A percentile compares a stretch with the other conserved stretches of the same genome.
These are phyloP conservation scores for Pythium coloratum DNA, from an alignment of 352 stramenopile genomes.

Conservation along the genomic window DNA sequence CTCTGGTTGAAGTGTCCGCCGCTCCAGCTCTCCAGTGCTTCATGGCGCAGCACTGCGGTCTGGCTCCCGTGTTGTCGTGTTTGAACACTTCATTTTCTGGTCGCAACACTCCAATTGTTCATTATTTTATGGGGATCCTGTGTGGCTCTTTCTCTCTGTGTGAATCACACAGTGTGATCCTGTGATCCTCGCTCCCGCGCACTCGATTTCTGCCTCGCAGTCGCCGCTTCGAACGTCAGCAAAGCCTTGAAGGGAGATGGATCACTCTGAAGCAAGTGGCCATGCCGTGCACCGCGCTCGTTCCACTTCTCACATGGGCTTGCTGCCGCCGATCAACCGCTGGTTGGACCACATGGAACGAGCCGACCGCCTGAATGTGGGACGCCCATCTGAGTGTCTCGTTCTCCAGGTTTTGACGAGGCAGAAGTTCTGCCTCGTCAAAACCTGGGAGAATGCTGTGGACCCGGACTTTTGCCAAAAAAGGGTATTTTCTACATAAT, in stretches of 20 bases:
- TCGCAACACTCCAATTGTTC: neutral
- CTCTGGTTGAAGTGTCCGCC: neutral
- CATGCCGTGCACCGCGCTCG: neutral
- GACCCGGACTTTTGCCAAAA: too few species aligned
- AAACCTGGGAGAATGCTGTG: neutral
- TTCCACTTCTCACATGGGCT: neutral
- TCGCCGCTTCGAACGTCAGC: neutral
- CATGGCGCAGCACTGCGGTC: neutral
- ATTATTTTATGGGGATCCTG: neutral
- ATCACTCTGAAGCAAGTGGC: neutral
- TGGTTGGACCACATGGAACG: conserved; percentile 4
- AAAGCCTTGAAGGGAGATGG: conserved; percentile 2
- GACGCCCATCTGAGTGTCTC: neutral
- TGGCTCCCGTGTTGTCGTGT: neutral
- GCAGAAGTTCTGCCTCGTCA: neutral
- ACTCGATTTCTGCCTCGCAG: conserved; percentile 3
- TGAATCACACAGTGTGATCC: too few species aligned
- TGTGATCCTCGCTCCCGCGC: neutral
- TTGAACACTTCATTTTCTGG: neutral
- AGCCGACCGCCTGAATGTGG: conserved; percentile 1
- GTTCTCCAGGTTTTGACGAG: too few species aligned
- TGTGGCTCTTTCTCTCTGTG: too few species aligned
- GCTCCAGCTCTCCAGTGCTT: neutral
- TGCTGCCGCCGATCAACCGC: neutral
- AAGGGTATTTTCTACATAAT: too few species aligned